These are phyloP conservation scores for Mollisiaceae sp. DNA, from an alignment of 2,329 filamentous ascomycete genomes.

Conservation along the genomic window DNA sequence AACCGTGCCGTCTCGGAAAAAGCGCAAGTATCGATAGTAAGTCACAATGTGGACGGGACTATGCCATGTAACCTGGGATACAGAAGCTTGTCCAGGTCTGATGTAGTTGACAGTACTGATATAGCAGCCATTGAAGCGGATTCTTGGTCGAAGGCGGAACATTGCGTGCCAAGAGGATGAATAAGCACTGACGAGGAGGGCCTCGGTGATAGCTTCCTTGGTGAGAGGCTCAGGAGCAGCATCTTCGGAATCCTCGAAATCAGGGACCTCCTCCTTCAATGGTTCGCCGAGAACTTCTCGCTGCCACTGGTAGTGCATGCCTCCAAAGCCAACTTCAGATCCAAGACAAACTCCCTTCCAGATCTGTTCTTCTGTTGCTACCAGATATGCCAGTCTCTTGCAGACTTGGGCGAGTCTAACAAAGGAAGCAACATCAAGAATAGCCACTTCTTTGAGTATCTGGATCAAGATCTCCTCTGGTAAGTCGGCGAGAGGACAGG, in stretches of 20 bases:
- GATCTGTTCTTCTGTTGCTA: constrained; percentile 81
- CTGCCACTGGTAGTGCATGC: constrained; percentile 82
- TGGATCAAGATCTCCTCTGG: constrained; percentile 86
- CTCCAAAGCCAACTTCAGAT: constrained; percentile 74
- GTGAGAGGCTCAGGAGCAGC: constrained; percentile 17
- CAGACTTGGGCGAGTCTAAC: constrained; percentile 80
- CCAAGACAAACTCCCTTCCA: constrained; percentile 81
- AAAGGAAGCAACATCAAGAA: constrained; percentile 77
- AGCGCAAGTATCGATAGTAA: constrained; percentile 95
- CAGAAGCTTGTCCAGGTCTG: constrained; percentile 75
- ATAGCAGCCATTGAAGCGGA: constrained; percentile 95
- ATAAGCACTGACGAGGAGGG: constrained; percentile 50
- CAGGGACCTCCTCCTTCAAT: constrained; percentile 42
- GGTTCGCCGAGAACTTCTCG: constrained; percentile 63
- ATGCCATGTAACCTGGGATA: constrained; percentile 75
- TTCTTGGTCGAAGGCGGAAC: constrained; percentile 81
- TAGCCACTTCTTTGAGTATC: constrained; percentile 74
- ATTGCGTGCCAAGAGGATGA: constrained; percentile 65
- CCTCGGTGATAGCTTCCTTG: constrained; percentile 32
- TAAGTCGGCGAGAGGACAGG: constrained; percentile 78
- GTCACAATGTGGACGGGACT: constrained; percentile 93
- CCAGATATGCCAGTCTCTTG: constrained; percentile 84
- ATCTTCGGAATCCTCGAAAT: constrained; percentile 22
- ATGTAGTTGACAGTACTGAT: constrained; percentile 97
- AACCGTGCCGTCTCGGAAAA: constrained; percentile 87